These are phyloP conservation scores for Didymella lethalis DNA, from an alignment of 2,329 filamentous ascomycete species.

Conservation along the genomic window DNA sequence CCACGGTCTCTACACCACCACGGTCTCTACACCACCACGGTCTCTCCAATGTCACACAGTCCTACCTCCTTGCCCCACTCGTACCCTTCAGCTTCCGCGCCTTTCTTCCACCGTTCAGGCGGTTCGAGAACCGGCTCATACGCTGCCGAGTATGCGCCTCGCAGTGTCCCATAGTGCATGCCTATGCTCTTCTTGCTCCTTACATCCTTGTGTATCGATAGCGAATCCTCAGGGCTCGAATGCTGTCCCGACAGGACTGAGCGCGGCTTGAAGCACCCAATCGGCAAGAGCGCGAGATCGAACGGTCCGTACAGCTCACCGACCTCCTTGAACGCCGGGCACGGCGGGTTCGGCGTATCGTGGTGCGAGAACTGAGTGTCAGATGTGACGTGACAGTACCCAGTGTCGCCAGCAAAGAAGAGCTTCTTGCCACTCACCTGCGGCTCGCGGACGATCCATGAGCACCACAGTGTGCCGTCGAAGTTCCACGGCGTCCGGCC, in stretches of 20 bases:
- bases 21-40: constrained; percentile 56
- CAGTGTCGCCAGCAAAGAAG: constrained; percentile 61
- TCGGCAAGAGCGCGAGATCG: constrained; percentile 59
- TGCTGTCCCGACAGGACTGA: constrained; percentile 57
- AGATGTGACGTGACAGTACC: constrained; percentile 52
- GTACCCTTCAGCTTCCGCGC: constrained; percentile 54
- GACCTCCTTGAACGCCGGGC: constrained; percentile 59
- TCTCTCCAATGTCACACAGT: constrained; percentile 58
- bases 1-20: constrained; percentile 50
- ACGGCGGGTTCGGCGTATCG: constrained; percentile 50
- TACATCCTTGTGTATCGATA: constrained; percentile 59
- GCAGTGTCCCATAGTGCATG: constrained; percentile 62
- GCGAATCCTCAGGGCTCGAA: constrained; percentile 57
- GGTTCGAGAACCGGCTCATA: constrained; percentile 61
- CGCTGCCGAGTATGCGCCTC: constrained; percentile 55
- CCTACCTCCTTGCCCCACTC: constrained; percentile 50
- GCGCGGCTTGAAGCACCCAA: constrained; percentile 58
- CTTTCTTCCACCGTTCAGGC: constrained; percentile 55
- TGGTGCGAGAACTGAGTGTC: constrained; percentile 44
- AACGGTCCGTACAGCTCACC: constrained; percentile 58
- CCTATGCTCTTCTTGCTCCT: constrained; percentile 58
- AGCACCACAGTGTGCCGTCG: constrained; percentile 58
- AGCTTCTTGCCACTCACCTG: constrained; percentile 44
- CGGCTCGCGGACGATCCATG: constrained; percentile 53
- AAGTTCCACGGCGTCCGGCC: constrained; percentile 53